These are phyloP conservation scores for Selaginella moellendorffii DNA, from an alignment of 75 land plant genomes.

Conservation along the genomic window DNA sequence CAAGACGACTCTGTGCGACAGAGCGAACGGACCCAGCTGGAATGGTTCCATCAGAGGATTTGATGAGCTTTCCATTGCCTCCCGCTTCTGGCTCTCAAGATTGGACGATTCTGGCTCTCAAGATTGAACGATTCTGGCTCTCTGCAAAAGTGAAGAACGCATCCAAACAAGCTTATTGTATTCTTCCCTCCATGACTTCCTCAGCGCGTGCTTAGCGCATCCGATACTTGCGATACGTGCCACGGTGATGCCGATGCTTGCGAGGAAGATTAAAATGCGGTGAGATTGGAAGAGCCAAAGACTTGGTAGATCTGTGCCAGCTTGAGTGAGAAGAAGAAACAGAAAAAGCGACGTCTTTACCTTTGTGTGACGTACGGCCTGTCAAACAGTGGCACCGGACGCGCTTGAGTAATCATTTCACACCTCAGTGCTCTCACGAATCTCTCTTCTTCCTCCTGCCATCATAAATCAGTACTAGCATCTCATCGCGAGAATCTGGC, in stretches of 20 bases:
- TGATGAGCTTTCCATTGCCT: too few species aligned
- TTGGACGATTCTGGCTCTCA: too few species aligned
- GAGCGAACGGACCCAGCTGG: conserved; percentile 23
- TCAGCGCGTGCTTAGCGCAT: too few species aligned
- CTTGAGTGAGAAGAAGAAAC: background rate
- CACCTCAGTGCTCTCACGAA: conserved; percentile 58
- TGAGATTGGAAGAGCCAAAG: background rate
- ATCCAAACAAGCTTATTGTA: too few species aligned
- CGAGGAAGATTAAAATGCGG: background rate
- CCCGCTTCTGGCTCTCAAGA: too few species aligned
- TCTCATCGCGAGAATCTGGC: background rate
- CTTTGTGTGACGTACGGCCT: conserved; percentile 70
- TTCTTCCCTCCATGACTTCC: too few species aligned
- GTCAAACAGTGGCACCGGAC: conserved; percentile 65
- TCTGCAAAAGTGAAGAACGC: too few species aligned
- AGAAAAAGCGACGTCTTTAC: conserved; percentile 18
- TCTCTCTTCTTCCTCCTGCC: conserved; percentile 81
- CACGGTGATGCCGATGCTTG: too few species aligned
- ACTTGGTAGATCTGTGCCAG: background rate
- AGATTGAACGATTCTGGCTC: too few species aligned
- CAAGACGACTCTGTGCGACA: conserved; percentile 60
- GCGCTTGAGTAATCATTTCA: conserved; percentile 74
- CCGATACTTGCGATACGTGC: too few species aligned
- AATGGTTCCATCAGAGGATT: conserved; percentile 39
- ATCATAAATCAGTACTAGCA: background rate